Conservation (phyloP, 2,329 filamentous ascomycete genomes). For the Elsinoe fawcettii region DNA sequence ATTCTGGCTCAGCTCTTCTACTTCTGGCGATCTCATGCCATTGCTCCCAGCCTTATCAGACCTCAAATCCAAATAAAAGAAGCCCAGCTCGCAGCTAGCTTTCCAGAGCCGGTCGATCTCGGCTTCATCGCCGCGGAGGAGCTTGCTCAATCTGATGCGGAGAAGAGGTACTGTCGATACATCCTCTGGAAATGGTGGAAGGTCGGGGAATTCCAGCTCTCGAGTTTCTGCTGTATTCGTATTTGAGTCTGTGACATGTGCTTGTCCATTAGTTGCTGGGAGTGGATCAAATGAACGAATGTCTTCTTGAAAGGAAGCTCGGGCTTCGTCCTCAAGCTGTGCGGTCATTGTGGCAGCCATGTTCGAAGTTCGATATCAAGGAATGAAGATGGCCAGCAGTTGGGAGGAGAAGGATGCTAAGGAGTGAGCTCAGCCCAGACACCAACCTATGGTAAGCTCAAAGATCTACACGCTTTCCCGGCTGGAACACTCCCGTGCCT, state of each 20-base stretch:
- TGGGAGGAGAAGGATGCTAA: not conserved
- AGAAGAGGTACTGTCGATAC: constrained; percentile 35
- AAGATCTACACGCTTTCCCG: not conserved
- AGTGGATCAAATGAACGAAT: not conserved
- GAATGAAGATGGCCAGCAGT: not conserved
- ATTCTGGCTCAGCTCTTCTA: constrained; percentile 7
- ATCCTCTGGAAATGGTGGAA: constrained; percentile 37
- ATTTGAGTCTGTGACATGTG: not conserved
- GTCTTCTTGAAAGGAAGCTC: not conserved
- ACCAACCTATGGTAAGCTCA: not conserved
- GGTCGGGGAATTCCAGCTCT: constrained; percentile 24
- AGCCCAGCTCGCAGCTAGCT: constrained; percentile 42
- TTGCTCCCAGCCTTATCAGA: constrained; percentile 13
- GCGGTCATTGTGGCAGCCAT: constrained; percentile 5
- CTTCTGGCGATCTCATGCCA: not conserved
- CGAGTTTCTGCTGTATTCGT: not conserved
- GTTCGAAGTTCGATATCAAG: not conserved
- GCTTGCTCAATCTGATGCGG: constrained; percentile 32
- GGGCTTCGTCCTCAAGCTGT: constrained; percentile 1
- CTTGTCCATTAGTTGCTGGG: not conserved
- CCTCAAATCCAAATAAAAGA: constrained; percentile 50
- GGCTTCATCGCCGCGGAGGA: constrained; percentile 27
- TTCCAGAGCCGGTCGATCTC: constrained; percentile 33
- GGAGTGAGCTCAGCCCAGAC: not conserved
- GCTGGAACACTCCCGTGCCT: constrained; percentile 7